phyloP scores from a whole-genome alignment of 2,329 filamentous ascomycete genomes.

The Diaporthe citrichinensis region DNA sequence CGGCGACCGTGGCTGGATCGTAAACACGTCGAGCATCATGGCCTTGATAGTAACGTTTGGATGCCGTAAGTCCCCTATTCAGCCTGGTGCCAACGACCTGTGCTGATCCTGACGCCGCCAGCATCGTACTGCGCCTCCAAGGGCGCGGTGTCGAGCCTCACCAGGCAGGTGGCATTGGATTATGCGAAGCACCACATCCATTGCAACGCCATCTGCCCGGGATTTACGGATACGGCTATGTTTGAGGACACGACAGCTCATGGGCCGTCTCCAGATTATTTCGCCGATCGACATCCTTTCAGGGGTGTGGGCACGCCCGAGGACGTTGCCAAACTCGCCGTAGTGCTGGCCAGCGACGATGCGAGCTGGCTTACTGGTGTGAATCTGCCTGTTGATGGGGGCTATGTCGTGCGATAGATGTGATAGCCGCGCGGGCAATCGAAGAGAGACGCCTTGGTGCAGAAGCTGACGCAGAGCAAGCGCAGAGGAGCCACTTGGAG shows the following conservation, averaged over 20 bases:
- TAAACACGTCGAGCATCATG: constrained; percentile 62
- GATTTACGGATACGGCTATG: constrained; percentile 50
- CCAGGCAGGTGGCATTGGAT: constrained; percentile 62
- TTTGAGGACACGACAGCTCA: constrained; percentile 10
- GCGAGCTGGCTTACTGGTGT: constrained; percentile 36
- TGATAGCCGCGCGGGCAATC: not conserved
- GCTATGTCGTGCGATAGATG: not conserved
- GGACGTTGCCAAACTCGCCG: constrained; percentile 29
- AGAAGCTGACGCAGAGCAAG: not conserved
- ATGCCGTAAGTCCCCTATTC: constrained; percentile 43
- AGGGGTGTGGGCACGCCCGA: constrained; percentile 15
- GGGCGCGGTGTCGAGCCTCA: constrained; percentile 64
- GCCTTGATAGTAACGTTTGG: constrained; percentile 53
- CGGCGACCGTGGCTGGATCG: constrained; percentile 63
- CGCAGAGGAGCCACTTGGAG: not conserved
- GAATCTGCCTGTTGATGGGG: constrained; percentile 15
- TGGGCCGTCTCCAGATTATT: not conserved
- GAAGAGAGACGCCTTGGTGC: no score
- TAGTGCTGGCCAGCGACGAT: constrained; percentile 35
- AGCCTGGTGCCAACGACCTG: not conserved
- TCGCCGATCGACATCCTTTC: constrained; percentile 21
- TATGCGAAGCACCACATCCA: constrained; percentile 64
- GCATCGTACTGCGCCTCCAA: constrained; percentile 63
- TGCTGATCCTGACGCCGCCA: constrained; percentile 33
- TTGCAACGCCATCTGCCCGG: constrained; percentile 68